A percentile compares a stretch with the other conserved stretches of the same genome.
These are phyloP conservation scores for Sinapis alba DNA, from an alignment of 441 rosid species.

Conservation along the genomic window DNA sequence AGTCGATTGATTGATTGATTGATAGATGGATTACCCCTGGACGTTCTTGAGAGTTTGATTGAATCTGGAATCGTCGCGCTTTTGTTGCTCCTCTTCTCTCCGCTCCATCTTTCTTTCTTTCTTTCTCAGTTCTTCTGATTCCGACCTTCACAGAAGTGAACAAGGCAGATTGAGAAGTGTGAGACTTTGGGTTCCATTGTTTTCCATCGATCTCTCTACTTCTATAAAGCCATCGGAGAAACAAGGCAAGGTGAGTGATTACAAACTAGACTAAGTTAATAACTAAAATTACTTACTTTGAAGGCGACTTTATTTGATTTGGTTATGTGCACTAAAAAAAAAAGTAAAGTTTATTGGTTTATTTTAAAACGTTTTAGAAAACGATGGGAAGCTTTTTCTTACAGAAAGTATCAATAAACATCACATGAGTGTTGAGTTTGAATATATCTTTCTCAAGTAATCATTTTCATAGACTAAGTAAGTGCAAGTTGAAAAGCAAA, in stretches of 20 bases:
- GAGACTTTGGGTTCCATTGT: slow-evolving; percentile 17
- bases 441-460: neutral
- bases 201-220: slow-evolving; percentile 35
- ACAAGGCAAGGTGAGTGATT: neutral
- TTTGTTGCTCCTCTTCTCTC: slow-evolving; percentile 47
- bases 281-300: neutral
- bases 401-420: neutral
- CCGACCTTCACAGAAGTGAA: slow-evolving; percentile 18
- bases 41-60: slow-evolving; percentile 92
- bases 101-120: slow-evolving; percentile 26
- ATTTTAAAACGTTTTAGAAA: neutral
- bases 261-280: neutral
- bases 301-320: neutral
- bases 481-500: neutral
- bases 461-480: neutral
- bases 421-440: slow-evolving; percentile 1
- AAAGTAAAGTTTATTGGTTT: neutral
- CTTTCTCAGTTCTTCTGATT: neutral
- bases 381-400: neutral
- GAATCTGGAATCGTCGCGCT: slow-evolving; percentile 78
- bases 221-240: slow-evolving; percentile 2
- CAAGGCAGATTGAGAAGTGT: neutral
- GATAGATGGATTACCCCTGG: slow-evolving; percentile 59
- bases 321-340: neutral
- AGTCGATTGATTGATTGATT: neutral